phyloP scores from a whole-genome alignment of 176 grass and related monocot genomes.

The Aegilops tauschii region DNA sequence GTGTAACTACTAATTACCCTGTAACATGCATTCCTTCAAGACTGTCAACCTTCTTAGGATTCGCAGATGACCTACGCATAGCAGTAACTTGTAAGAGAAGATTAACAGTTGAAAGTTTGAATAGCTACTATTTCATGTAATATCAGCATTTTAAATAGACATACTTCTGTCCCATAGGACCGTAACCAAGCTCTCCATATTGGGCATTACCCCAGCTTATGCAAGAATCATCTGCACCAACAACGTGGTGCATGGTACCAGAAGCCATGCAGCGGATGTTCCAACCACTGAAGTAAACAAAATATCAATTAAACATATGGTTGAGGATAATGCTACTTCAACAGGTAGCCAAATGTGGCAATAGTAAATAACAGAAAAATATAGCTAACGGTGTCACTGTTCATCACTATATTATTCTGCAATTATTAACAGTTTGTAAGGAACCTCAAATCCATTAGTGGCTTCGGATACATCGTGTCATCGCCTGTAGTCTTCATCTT shows the following conservation, averaged over 20 bases:
- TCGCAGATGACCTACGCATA: slow-evolving; percentile 79
- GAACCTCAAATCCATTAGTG: slow-evolving; percentile 94
- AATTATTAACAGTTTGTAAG: slow-evolving; percentile 5
- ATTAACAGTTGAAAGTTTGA: background rate
- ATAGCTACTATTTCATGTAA: slow-evolving; percentile 3
- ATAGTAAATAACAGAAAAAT: slow-evolving; percentile 17
- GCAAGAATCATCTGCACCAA: slow-evolving; percentile 95
- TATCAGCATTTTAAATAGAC: slow-evolving; percentile 13
- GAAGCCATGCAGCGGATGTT: slow-evolving; percentile 98
- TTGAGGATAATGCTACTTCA: background rate
- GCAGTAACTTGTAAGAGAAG: background rate
- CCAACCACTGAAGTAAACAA: slow-evolving; percentile 81
- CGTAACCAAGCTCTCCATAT: slow-evolving; percentile 91
- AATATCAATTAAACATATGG: slow-evolving; percentile 22
- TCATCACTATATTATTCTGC: slow-evolving; percentile 10
- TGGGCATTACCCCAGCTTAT: slow-evolving; percentile 87
- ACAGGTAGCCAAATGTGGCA: slow-evolving; percentile 7
- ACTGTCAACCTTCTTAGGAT: slow-evolving; percentile 98
- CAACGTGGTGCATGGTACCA: slow-evolving; percentile 95
- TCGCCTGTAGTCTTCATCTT: slow-evolving; percentile 92
- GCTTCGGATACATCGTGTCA: slow-evolving; percentile 99
- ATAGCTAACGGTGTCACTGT: background rate
- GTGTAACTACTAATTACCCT: slow-evolving; percentile 60
- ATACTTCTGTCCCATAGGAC: slow-evolving; percentile 88
- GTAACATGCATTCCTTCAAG: slow-evolving; percentile 84